phyloP scores from a whole-genome alignment of 2,329 filamentous ascomycete species.

The Beauveria caledonica region DNA sequence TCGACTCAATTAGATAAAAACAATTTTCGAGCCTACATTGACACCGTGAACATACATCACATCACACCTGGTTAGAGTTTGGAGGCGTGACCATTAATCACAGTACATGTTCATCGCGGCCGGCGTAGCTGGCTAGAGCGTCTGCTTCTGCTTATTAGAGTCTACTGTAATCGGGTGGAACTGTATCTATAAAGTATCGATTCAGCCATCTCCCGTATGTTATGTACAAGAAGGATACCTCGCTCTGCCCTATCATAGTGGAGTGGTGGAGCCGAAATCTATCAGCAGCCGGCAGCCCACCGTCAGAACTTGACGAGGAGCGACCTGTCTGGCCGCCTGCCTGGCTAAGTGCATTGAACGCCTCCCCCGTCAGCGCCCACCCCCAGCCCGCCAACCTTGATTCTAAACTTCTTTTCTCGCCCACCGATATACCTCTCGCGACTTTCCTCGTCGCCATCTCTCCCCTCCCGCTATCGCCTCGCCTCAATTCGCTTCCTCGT shows the following conservation, averaged over 20 bases:
- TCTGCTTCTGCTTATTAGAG: no score
- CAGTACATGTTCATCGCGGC: background rate
- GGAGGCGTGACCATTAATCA: no score
- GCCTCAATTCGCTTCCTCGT: background rate
- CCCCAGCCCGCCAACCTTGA: background rate
- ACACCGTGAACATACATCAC: background rate
- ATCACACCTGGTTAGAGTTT: background rate
- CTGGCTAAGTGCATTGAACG: no score
- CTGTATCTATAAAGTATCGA: background rate
- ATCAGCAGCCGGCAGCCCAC: background rate
- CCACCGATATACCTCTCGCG: background rate
- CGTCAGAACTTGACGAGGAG: no score
- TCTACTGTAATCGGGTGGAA: background rate
- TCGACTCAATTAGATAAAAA: no score
- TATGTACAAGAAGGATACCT: background rate
- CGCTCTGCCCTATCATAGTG: background rate
- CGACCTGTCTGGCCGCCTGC: no score
- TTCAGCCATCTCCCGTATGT: background rate
- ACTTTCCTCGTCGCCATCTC: background rate
- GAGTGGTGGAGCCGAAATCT: background rate
- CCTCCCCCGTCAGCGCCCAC: background rate
- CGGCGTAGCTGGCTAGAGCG: background rate
- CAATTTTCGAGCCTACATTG: no score
- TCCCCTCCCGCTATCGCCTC: background rate
- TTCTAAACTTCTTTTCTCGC: background rate